These are phyloP conservation scores for Aspergillus neoniger DNA, from an alignment of 2,329 filamentous ascomycete genomes.

Conservation along the genomic window DNA sequence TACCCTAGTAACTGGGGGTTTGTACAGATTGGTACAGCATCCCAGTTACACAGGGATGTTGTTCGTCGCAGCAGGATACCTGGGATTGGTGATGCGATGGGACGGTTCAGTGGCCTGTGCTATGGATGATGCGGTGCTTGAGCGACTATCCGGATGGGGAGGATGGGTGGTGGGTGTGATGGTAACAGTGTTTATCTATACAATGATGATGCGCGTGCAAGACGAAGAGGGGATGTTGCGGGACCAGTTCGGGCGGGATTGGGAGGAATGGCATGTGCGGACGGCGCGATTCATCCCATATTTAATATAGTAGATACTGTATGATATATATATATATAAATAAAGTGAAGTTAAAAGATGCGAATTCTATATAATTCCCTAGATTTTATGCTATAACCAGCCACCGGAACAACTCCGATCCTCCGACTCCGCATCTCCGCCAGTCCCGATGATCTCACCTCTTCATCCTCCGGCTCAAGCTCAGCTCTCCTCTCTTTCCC, in stretches of 20 bases:
- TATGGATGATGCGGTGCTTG: conserved; percentile 19
- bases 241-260: conserved; percentile 50
- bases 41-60: conserved; percentile 54
- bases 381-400: neutral
- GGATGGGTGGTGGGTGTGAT: neutral
- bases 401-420: conserved; percentile 4
- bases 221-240: conserved; percentile 57
- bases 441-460: conserved; percentile 1
- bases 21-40: conserved; percentile 56
- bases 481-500: conserved; percentile 4
- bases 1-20: conserved; percentile 48
- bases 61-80: conserved; percentile 29
- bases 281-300: conserved; percentile 55
- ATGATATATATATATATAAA: neutral
- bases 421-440: neutral
- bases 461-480: neutral
- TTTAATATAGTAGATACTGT: conserved; percentile 20
- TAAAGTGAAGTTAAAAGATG: no score
- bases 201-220: conserved; percentile 39
- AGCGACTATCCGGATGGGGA: conserved; percentile 20
- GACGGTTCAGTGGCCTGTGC: conserved; percentile 46
- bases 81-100: conserved; percentile 36
- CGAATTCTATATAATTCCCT: no score
- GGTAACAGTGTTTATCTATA: conserved; percentile 14
- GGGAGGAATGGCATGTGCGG: conserved; percentile 51